Evolutionary conservation across 1,284 basidiomycete species (phyloP).

Genomic region (Anthracocystis walkeri): DNA sequence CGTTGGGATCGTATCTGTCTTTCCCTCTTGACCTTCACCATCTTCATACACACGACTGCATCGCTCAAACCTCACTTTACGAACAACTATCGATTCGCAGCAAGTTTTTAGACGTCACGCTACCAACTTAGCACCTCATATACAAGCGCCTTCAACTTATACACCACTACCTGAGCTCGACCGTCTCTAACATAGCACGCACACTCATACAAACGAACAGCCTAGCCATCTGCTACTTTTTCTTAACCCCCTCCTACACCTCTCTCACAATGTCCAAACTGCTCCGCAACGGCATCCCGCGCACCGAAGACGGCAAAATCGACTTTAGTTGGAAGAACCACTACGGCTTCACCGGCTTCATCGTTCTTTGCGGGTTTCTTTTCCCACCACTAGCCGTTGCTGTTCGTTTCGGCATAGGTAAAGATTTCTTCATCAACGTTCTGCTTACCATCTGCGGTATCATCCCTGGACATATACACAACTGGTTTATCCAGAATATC

Average conservation of each 20-base stretch:
- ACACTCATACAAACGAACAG: neutral
- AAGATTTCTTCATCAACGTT: constrained; percentile 92
- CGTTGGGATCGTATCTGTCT: neutral
- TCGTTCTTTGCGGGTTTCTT: constrained; percentile 62
- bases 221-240: neutral
- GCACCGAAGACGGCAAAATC: constrained; percentile 54
- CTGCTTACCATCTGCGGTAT: constrained; percentile 84
- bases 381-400: constrained; percentile 78
- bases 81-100: neutral
- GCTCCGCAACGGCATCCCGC: constrained; percentile 45
- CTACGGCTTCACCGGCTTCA: constrained; percentile 58
- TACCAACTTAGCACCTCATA: no score
- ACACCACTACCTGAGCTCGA: no score
- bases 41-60: neutral
- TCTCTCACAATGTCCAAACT: constrained; percentile 36
- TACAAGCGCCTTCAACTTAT: no score
- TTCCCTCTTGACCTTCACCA: neutral
- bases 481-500: constrained; percentile 58
- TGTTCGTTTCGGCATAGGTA: constrained; percentile 90
- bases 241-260: no score
- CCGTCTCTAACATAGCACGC: no score
- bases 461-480: constrained; percentile 71
- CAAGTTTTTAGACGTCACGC: neutral
- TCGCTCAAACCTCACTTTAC: neutral
- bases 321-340: constrained; percentile 53